These are phyloP conservation scores for Chytriomyces sp. DNA, from an alignment of 192 early-diverging fungal species.

Conservation along the genomic window DNA sequence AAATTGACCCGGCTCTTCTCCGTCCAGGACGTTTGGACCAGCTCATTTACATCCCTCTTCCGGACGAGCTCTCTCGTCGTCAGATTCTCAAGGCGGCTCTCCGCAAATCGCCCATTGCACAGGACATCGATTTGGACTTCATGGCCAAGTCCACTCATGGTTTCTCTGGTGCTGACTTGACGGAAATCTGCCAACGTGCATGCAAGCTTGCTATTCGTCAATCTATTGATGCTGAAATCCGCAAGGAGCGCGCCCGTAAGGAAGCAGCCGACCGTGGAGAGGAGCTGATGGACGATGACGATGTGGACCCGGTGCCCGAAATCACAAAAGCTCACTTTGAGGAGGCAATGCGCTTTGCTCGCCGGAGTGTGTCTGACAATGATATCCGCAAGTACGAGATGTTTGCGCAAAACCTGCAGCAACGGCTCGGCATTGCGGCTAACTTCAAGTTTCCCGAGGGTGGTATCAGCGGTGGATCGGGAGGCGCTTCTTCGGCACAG, in stretches of 20 bases:
- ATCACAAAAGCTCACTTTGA: slow-evolving; percentile 97
- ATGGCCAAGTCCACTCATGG: slow-evolving; percentile 91
- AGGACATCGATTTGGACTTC: slow-evolving; percentile 75
- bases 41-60: slow-evolving; percentile 94
- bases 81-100: slow-evolving; percentile 83
- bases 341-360: slow-evolving; percentile 97
- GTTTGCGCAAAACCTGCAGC: slow-evolving; percentile 98
- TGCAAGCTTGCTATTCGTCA: slow-evolving; percentile 97
- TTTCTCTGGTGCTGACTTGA: slow-evolving; percentile 97
- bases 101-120: slow-evolving; percentile 89
- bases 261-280: slow-evolving; percentile 69
- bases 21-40: slow-evolving; percentile 99
- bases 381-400: slow-evolving; percentile 99
- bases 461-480: slow-evolving; percentile 28
- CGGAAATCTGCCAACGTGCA: slow-evolving; percentile 98
- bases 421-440: slow-evolving; percentile 85
- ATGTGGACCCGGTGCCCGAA: slow-evolving; percentile 81
- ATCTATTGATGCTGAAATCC: slow-evolving; percentile 87
- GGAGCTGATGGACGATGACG: slow-evolving; percentile 80
- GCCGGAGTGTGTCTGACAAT: slow-evolving; percentile 91
- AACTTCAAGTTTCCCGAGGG: slow-evolving; percentile 94
- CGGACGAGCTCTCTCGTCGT: slow-evolving; percentile 82
- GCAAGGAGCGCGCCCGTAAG: slow-evolving; percentile 70
- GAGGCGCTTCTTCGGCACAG: slow-evolving; percentile 12
- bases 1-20: slow-evolving; percentile 95